Evolutionary conservation across 495 filamentous ascomycete species (phyloP).

Genomic region (Daldinia loculata): DNA sequence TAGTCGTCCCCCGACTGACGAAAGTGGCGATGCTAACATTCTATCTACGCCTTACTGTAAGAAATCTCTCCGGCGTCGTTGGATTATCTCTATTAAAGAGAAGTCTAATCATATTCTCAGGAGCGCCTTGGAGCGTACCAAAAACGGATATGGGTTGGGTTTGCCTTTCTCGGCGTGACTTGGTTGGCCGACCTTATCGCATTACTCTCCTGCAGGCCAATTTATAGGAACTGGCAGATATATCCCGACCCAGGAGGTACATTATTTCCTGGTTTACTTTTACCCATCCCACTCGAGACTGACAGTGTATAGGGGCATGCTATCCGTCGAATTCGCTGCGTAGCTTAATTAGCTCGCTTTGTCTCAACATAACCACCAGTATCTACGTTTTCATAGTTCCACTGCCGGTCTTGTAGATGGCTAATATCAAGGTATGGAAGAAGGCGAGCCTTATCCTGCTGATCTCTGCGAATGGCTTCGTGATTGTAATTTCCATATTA

Average conservation of each 20-base stretch:
- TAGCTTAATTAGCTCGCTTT: slow-evolving; percentile 57
- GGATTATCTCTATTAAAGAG: neutral
- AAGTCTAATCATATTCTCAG: neutral
- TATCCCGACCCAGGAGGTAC: slow-evolving; percentile 63
- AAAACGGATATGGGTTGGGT: neutral
- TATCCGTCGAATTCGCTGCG: slow-evolving; percentile 59
- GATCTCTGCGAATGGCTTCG: slow-evolving; percentile 60
- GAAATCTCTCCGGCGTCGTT: neutral
- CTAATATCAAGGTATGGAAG: slow-evolving; percentile 54
- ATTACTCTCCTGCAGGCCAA: slow-evolving; percentile 61
- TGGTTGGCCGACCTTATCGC: slow-evolving; percentile 46
- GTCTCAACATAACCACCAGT: slow-evolving; percentile 60
- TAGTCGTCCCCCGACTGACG: neutral
- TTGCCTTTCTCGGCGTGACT: neutral
- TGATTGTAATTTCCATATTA: slow-evolving; percentile 58
- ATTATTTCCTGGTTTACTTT: slow-evolving; percentile 18
- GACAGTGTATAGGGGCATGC: slow-evolving; percentile 52
- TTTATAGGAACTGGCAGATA: slow-evolving; percentile 65
- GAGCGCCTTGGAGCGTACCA: neutral
- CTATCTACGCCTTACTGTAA: neutral
- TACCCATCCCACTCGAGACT: neutral
- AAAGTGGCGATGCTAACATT: neutral
- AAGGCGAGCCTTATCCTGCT: slow-evolving; percentile 59
- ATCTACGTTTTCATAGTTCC: slow-evolving; percentile 63
- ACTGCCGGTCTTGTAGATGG: slow-evolving; percentile 63